Conservation (phyloP, 805 yeast species). For the Scheffersomyces ergatensis region DNA sequence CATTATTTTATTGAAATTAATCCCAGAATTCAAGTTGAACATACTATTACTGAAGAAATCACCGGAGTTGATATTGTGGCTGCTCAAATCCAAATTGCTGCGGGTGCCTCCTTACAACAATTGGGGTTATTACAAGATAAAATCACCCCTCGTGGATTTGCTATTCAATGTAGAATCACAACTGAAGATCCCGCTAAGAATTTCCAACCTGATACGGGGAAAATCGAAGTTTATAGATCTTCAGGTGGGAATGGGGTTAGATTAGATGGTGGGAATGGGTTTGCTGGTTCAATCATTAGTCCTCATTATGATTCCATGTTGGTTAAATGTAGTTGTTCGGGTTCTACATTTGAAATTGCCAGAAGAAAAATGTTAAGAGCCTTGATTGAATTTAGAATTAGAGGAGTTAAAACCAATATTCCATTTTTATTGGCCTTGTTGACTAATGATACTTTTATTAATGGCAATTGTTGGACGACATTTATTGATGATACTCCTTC, state of each 20-base stretch:
- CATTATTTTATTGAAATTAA: conserved; percentile 98
- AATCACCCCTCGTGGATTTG: conserved; percentile 94
- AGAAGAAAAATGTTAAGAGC: conserved; percentile 98
- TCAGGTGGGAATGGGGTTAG: conserved; percentile 99
- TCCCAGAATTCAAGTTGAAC: conserved; percentile 98
- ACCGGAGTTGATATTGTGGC: conserved; percentile 98
- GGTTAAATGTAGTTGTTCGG: conserved; percentile 97
- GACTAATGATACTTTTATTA: conserved; percentile 84
- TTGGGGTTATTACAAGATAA: conserved; percentile 91
- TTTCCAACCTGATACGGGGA: conserved; percentile 98
- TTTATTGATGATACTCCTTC: conserved; percentile 98
- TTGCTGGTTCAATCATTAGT: conserved; percentile 92
- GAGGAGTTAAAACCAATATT: conserved; percentile 98
- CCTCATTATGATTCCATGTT: conserved; percentile 98
- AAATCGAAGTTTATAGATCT: conserved; percentile 95
- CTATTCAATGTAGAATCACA: conserved; percentile 98
- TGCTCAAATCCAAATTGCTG: conserved; percentile 98
- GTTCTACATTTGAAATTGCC: conserved; percentile 93
- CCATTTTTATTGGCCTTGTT: conserved; percentile 90
- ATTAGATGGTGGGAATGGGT: conserved; percentile 98
- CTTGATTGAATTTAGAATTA: conserved; percentile 92
- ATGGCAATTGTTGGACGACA: conserved; percentile 95
- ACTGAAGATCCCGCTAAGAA: conserved; percentile 96
- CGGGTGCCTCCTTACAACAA: conserved; percentile 92
- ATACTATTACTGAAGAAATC: conserved; percentile 97